Evolutionary conservation across 148 eudicot genomes (phyloP), one percentile per base, ranked within the genome.

Genomic region (Rhododendron vialii): DNA sequence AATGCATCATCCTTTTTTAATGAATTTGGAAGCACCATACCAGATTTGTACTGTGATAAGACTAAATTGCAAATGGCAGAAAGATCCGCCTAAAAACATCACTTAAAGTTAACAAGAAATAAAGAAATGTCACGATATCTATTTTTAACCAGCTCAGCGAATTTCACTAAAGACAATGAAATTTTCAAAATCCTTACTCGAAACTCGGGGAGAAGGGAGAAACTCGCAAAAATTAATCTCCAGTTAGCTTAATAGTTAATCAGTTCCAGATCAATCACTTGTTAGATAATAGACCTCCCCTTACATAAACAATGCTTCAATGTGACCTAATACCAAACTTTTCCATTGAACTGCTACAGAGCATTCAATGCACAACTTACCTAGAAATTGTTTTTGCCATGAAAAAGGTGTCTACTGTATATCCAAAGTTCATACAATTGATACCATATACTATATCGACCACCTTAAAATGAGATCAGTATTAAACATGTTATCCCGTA

Each of bases 1-100:
- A 84, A 82, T 59, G 47, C 28, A 74, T 57, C 41, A 87, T 83
- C 80, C 57, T 48, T 55, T 28, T 1, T 79, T 51, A 84, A 79
- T 48, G 61, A 15, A 61, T 80, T 33, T 38, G 6, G 12, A 43
- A 9, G 71, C 47, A 82, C 38, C 51, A 33, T 80, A 80, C 30
- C 33, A 47, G 30, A 65, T 38, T 18, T 50, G 82, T 26, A n/a
- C 15, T 12, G 24, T 6, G n/a, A 14, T 28, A 81, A 53, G 41
- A 28, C 22, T 81, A 26, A 61, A 53, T 13, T 11, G 22, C 61
- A 80, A 28, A 53, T 30, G 8, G 20, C 5, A 18, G 13, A 51
- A 53, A 81, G n/a, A 51, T 53, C 65, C 20, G 1, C 50, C 17
- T 2, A 51, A 51, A 14, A 35, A 48, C 36, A 48, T 47, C n/a